Conservation (phyloP, 2,329 filamentous ascomycete species). For the Tolypocladium sp. region DNA sequence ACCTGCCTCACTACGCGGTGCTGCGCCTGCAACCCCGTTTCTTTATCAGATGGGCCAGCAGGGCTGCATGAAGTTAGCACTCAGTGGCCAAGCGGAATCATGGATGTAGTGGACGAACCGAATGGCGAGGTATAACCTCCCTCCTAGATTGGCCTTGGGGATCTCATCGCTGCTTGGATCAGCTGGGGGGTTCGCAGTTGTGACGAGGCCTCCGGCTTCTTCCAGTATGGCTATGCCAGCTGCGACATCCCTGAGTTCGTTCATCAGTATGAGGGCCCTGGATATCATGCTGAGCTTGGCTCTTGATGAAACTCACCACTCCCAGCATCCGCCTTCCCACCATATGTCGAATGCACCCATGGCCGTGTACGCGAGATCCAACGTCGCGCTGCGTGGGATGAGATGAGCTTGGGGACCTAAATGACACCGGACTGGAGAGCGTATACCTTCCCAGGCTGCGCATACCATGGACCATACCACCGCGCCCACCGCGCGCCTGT, state of each 20-base stretch:
- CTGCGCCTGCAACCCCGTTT: background rate
- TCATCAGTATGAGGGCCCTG: background rate
- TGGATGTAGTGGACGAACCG: slow-evolving; percentile 20
- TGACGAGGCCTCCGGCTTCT: slow-evolving; percentile 66
- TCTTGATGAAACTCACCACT: slow-evolving; percentile 44
- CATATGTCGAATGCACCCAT: slow-evolving; percentile 72
- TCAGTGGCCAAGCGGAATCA: background rate
- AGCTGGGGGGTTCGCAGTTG: slow-evolving; percentile 61
- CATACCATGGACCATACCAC: slow-evolving; percentile 73
- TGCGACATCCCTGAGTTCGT: slow-evolving; percentile 53
- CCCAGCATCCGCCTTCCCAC: slow-evolving; percentile 79
- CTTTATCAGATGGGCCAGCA: slow-evolving; percentile 29
- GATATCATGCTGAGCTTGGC: background rate
- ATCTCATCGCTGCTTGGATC: slow-evolving; percentile 47
- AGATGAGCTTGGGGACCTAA: background rate
- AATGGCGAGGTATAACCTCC: slow-evolving; percentile 63
- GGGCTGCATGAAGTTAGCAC: slow-evolving; percentile 36
- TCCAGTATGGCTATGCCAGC: slow-evolving; percentile 64
- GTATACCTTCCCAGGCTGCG: slow-evolving; percentile 54
- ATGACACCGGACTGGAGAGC: background rate
- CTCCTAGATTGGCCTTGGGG: slow-evolving; percentile 51
- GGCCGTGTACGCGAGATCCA: slow-evolving; percentile 67
- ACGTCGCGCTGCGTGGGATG: slow-evolving; percentile 45
- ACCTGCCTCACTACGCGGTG: background rate
- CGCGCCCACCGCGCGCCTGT: slow-evolving; percentile 52